These are phyloP conservation scores for Saccharomyces hybrid DNA, from an alignment of 1,139 yeast species.

Conservation along the genomic window DNA sequence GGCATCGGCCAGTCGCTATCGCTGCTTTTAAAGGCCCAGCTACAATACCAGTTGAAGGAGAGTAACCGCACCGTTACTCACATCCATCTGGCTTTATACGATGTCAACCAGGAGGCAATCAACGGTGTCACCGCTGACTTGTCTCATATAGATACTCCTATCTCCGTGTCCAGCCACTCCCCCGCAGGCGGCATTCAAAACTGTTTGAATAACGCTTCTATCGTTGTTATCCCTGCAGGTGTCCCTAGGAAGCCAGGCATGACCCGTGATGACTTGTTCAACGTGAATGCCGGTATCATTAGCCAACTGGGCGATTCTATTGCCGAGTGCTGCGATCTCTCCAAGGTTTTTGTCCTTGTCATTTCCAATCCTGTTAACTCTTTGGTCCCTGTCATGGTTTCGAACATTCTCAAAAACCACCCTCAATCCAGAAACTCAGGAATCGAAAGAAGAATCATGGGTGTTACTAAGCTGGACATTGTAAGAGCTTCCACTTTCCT, in stretches of 20 bases:
- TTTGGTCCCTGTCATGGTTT: conserved; percentile 88
- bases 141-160: conserved; percentile 79
- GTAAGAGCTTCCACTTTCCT: conserved; percentile 84
- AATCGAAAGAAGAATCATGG: conserved; percentile 75
- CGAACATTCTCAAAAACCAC: conserved; percentile 37
- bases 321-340: conserved; percentile 40
- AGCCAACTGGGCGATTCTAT: conserved; percentile 75
- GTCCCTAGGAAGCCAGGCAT: conserved; percentile 97
- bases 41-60: conserved; percentile 29
- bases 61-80: conserved; percentile 4
- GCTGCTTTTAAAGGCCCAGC: conserved; percentile 54
- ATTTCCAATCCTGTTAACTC: conserved; percentile 96
- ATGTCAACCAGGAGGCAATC: conserved; percentile 47
- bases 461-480: conserved; percentile 87
- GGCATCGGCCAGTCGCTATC: conserved; percentile 95
- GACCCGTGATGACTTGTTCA: conserved; percentile 94
- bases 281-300: conserved; percentile 87
- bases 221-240: conserved; percentile 91
- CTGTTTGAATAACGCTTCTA: conserved; percentile 65
- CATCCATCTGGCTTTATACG: conserved; percentile 56
- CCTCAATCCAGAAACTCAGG: conserved; percentile 46
- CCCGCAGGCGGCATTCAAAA: conserved; percentile 51
- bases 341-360: conserved; percentile 48
- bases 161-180: conserved; percentile 60
- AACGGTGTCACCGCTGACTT: conserved; percentile 93